phyloP scores from a whole-genome alignment of 169 alveolate species.

The Plasmodium gonderi region DNA sequence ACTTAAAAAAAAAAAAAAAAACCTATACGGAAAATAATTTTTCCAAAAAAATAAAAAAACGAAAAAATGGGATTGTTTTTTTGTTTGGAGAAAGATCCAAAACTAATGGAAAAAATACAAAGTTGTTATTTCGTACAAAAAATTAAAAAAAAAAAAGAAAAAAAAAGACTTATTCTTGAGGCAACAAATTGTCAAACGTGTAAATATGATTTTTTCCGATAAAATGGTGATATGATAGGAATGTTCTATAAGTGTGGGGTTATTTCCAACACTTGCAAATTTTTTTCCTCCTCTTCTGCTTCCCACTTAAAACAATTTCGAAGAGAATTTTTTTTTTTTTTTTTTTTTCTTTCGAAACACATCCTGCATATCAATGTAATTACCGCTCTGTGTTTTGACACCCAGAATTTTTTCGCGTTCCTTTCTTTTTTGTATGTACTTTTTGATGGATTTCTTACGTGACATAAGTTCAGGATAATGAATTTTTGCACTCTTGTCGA shows the following conservation, averaged over 20 bases:
- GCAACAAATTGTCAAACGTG: no score
- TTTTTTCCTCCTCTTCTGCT: background rate
- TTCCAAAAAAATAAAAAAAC: no score
- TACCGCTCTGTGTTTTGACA: slow-evolving; percentile 17
- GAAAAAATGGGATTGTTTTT: no score
- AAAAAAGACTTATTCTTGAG: background rate
- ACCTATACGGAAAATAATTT: no score
- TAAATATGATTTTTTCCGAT: no score
- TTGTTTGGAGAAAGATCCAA: no score
- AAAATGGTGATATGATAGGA: background rate
- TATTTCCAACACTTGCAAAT: background rate
- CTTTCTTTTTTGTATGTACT: slow-evolving; percentile 75
- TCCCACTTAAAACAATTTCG: background rate
- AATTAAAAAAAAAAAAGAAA: background rate
- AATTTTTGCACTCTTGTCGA: slow-evolving; percentile 75
- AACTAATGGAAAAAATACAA: no score
- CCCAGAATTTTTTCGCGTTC: slow-evolving; percentile 74
- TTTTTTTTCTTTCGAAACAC: slow-evolving; percentile 31
- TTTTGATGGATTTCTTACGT: slow-evolving; percentile 78
- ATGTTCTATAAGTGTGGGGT: background rate
- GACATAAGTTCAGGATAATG: slow-evolving; percentile 82
- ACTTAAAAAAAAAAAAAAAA: no score
- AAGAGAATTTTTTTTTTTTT: background rate
- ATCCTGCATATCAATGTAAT: slow-evolving; percentile 43
- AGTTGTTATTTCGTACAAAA: no score